These are phyloP conservation scores for Rubroboletus satanas DNA, from an alignment of 768 basidiomycete species.

Conservation along the genomic window DNA sequence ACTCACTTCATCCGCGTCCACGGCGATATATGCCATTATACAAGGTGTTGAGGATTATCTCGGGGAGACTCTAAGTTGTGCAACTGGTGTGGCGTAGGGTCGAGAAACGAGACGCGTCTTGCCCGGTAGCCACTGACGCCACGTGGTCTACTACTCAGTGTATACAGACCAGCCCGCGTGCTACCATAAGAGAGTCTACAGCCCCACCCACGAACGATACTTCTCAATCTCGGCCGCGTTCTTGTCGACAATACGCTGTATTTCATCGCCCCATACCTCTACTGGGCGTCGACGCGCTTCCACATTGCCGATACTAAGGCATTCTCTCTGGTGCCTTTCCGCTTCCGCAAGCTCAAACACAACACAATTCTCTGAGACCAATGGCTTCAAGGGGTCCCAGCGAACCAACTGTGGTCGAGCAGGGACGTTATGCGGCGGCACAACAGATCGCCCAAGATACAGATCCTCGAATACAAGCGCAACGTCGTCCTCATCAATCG, in stretches of 20 bases:
- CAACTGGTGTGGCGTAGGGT: neutral
- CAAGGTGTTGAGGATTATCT: neutral
- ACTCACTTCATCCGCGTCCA: slow-evolving; percentile 67
- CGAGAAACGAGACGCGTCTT: neutral
- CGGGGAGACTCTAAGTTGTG: neutral
- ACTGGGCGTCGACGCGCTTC: slow-evolving; percentile 33
- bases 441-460: slow-evolving; percentile 67
- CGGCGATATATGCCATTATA: slow-evolving; percentile 66
- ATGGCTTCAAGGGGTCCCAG: slow-evolving; percentile 67
- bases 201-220: slow-evolving; percentile 50
- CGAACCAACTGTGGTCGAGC: slow-evolving; percentile 69
- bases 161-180: neutral
- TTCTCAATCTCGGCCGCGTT: slow-evolving; percentile 56
- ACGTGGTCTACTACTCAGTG: neutral
- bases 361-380: slow-evolving; percentile 79
- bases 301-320: slow-evolving; percentile 24
- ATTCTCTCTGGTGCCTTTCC: slow-evolving; percentile 56
- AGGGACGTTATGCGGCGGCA: slow-evolving; percentile 77
- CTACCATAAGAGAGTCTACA: neutral
- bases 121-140: neutral
- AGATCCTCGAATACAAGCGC: slow-evolving; percentile 85
- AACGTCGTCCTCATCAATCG: slow-evolving; percentile 81
- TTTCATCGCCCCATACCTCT: slow-evolving; percentile 70
- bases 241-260: slow-evolving; percentile 52
- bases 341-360: slow-evolving; percentile 78